Evolutionary conservation across 2,329 filamentous ascomycete species (phyloP), one percentile per base, ranked within the genome.

Genomic region (Basipetospora chlamydospora): DNA sequence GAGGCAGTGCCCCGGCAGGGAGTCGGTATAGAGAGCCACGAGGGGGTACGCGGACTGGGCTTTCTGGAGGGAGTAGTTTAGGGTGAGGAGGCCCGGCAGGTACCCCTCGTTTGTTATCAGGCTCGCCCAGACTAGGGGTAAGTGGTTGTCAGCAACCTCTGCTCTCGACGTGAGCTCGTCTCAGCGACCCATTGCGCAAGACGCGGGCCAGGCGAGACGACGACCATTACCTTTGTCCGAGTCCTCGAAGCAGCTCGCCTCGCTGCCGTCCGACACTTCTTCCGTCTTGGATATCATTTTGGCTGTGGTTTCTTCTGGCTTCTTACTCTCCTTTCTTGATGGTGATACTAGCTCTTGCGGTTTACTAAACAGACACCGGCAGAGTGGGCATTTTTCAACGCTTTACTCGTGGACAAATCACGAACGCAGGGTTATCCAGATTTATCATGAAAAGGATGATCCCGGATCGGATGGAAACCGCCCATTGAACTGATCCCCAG

Each of bases 41-140:
- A 93, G 73, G 3, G 84, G 84, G 54, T 90, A 92, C 36, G 69
- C 69, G 11, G 80, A 77, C 15, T 61, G 55, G 39, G 66, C 60
- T 44, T 67, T 65, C 49, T 75, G 76, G 46, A 93, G 73, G 30
- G 80, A 83, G 58, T 81, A 73, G 52, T 86, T 70, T 42, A 94
- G 78, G 1, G 83, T 85, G 38, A 93, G 66, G 35, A 93, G 77
- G 32, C 86, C 86, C 5, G 80, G 70, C 42, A 93, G 75, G 57
- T 93, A 93, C 48, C 69, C 67, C 33, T 73, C 75, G 59, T 90
- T 92, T 41, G 85, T 93, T 53, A 94, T 86, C 46, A 93, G 68
- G 9, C 78, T 82, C 20, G 82, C 84, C 84, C 84, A 94, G 53
- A 90, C 84, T 83, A n/a, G 17, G 21, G 8, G 28, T 13, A 8